A percentile compares a stretch with the other conserved stretches of the same genome.
phyloP scores from a whole-genome alignment of 306 rosid genomes.

The Neltuma alba region DNA sequence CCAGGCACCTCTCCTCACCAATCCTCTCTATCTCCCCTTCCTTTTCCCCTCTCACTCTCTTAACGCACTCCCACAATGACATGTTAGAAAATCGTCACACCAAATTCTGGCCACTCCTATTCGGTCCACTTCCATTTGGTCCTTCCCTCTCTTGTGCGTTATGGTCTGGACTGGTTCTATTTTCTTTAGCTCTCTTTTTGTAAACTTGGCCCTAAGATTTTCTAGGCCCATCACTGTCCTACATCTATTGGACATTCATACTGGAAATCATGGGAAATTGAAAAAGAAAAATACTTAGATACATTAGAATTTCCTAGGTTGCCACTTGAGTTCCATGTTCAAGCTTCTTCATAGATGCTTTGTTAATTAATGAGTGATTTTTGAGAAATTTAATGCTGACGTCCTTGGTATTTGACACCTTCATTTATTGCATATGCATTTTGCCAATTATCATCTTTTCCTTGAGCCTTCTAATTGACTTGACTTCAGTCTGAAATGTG shows the following conservation, averaged over 20 bases:
- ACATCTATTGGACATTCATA: not conserved
- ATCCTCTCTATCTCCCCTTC: no score
- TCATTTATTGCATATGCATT: not conserved
- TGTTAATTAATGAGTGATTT: not conserved
- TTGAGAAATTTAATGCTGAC: not conserved
- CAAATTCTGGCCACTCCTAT: no score
- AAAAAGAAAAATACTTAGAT: not conserved
- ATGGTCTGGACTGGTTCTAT: no score
- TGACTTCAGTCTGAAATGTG: slow-evolving; percentile 24
- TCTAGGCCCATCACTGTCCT: no score
- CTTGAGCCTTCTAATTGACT: slow-evolving; percentile 27
- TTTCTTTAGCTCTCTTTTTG: no score
- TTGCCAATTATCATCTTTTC: not conserved
- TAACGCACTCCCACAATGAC: no score
- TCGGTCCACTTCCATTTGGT: no score
- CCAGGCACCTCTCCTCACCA: no score
- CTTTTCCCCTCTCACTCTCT: no score
- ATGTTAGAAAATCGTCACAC: no score
- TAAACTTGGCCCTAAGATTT: no score
- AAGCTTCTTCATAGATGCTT: not conserved
- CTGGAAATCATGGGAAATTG: not conserved
- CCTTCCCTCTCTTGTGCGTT: no score
- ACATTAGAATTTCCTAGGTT: not conserved
- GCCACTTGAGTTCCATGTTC: not conserved
- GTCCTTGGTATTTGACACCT: not conserved